phyloP scores from a whole-genome alignment of 768 basidiomycete genomes.

The Calocera viscosa region DNA sequence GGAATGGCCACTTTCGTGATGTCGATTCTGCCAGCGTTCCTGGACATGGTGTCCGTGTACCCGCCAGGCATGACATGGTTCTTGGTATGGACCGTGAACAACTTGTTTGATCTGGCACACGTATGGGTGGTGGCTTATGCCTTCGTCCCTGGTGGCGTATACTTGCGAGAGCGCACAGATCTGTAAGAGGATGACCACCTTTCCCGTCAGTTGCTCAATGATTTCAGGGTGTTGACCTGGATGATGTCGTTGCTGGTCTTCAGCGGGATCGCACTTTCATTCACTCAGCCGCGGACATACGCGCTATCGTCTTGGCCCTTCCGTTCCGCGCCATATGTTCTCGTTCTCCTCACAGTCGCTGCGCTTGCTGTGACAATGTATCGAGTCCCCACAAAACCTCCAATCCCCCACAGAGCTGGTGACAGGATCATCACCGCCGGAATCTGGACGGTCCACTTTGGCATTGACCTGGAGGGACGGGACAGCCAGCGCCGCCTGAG shows the following conservation, averaged over 20 bases:
- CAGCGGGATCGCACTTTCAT: neutral
- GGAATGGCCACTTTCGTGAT: conserved; percentile 45
- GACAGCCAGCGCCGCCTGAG: conserved; percentile 61
- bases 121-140: conserved; percentile 84
- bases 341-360: conserved; percentile 28
- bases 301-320: neutral
- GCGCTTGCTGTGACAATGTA: conserved; percentile 46
- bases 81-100: conserved; percentile 46
- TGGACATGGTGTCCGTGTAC: conserved; percentile 36
- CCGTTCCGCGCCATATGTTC: neutral
- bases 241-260: conserved; percentile 30
- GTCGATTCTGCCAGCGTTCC: conserved; percentile 45
- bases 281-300: neutral
- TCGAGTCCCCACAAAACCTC: conserved; percentile 38
- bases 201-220: neutral
- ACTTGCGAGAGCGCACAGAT: conserved; percentile 66
- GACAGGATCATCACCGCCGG: conserved; percentile 64
- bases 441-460: conserved; percentile 90
- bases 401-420: conserved; percentile 48
- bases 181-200: conserved; percentile 35
- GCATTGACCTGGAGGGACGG: conserved; percentile 57
- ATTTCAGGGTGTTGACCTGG: conserved; percentile 32
- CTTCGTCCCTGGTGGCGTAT: conserved; percentile 68
- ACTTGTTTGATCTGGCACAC: conserved; percentile 51
- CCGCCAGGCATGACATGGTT: conserved; percentile 40